Base-by-base conservation (phyloP, 176 grass and related monocot species). In the Bolboschoenus planiculmis region DNA sequence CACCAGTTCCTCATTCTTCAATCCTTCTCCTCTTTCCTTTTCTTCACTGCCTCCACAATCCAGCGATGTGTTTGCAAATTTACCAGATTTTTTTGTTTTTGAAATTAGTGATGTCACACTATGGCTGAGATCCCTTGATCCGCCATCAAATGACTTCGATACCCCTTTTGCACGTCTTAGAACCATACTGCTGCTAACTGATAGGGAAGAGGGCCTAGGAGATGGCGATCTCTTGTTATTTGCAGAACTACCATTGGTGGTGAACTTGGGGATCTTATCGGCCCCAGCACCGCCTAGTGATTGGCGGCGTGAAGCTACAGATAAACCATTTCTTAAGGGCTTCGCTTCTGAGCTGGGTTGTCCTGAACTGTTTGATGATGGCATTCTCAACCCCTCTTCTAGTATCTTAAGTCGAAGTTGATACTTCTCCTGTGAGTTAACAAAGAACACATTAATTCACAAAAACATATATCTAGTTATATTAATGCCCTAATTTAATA, bases 311-410 rank as follows among this genome's bases (percentile, higher is more conserved):
- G 90, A 88, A 88, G 82, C 72, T 85, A 82, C 79, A 46, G 58
- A 82, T 43, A 63, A 24, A 36, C 81, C 88, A 88, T 90, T 91
- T 75, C 78, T 79, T 48, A 79, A 73, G 86, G 48, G 36, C 83
- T 89, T 97, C 84, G 88, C 86, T 85, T 94, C 92, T 50, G 81
- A 79, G 73, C 59, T 85, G 79, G 83, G 86, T 75, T 79, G 92
- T 59, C 47, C 84, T 70, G 90, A 91, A 84, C 86, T 78, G 86
- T 86, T 89, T 53, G 92, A 87, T 10, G 78, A 43, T 21, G 74
- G n/a, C n/a, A n/a, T 89, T 85, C 92, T 97, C 85, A 97, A 78
- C 37, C 92, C 88, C 30, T 94, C 95, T 92, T 97, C 95, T 87
- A 97, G 75, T 77, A 97, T 88, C 84, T 94, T 97, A 9, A 97